phyloP scores from a whole-genome alignment of 495 filamentous ascomycete genomes.

The Lasiosphaeris hirsuta region DNA sequence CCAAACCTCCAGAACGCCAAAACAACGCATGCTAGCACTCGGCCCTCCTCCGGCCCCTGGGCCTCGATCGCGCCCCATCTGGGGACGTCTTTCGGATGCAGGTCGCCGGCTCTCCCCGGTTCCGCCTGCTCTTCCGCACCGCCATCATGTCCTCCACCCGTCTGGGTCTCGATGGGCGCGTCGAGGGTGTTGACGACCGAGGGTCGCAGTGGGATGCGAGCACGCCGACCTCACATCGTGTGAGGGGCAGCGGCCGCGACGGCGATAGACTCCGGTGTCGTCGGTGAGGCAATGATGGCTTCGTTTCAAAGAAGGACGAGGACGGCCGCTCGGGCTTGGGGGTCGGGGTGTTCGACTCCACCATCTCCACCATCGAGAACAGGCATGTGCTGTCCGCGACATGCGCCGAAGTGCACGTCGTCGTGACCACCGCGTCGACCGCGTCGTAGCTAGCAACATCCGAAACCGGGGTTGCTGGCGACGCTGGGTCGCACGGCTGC shows the following conservation, averaged over 20 bases:
- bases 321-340: constrained; percentile 32
- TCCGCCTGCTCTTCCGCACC: constrained; percentile 32
- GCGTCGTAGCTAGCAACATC: constrained; percentile 24
- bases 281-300: constrained; percentile 23
- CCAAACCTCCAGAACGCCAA: constrained; percentile 18
- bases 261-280: constrained; percentile 32
- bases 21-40: constrained; percentile 15
- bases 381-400: background rate
- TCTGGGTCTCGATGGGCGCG: constrained; percentile 14
- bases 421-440: constrained; percentile 15
- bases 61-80: constrained; percentile 32
- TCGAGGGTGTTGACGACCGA: constrained; percentile 7
- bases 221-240: constrained; percentile 16
- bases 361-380: constrained; percentile 7
- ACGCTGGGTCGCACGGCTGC: constrained; percentile 31
- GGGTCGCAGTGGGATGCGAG: constrained; percentile 22
- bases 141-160: constrained; percentile 25
- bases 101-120: constrained; percentile 32
- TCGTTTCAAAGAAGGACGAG: constrained; percentile 30
- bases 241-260: constrained; percentile 27
- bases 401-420: constrained; percentile 9
- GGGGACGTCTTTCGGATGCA: constrained; percentile 40
- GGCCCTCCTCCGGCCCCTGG: constrained; percentile 31
- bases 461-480: constrained; percentile 33
- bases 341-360: constrained; percentile 39